Conservation (phyloP, 495 filamentous ascomycete species). For the Penicillium diatomitis region DNA sequence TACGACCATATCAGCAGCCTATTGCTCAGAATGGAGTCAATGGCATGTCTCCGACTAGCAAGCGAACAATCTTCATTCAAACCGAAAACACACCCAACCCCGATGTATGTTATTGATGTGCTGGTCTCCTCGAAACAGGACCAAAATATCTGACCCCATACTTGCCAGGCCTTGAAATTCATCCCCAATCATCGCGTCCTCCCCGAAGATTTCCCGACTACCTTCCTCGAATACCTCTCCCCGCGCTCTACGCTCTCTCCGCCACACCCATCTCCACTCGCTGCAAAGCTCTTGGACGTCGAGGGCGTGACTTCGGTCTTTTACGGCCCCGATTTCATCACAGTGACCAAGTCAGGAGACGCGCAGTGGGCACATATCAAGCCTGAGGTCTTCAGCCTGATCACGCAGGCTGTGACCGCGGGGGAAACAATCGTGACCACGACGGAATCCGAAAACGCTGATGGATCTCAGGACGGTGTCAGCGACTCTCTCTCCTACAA, state of each 20-base stretch:
- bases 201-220: slow-evolving; percentile 57
- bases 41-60: slow-evolving; percentile 29
- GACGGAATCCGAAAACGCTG: slow-evolving; percentile 50
- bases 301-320: slow-evolving; percentile 93
- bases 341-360: slow-evolving; percentile 80
- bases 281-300: slow-evolving; percentile 77
- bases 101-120: slow-evolving; percentile 46
- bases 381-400: slow-evolving; percentile 88
- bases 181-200: slow-evolving; percentile 77
- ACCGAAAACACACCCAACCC: slow-evolving; percentile 88
- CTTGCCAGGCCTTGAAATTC: slow-evolving; percentile 70
- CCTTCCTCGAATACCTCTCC: slow-evolving; percentile 84
- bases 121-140: background rate
- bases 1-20: slow-evolving; percentile 40
- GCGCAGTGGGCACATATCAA: slow-evolving; percentile 91
- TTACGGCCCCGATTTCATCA: slow-evolving; percentile 92
- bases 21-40: slow-evolving; percentile 21
- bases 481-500: slow-evolving; percentile 65
- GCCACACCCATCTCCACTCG: slow-evolving; percentile 87
- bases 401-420: slow-evolving; percentile 79
- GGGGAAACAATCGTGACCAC: slow-evolving; percentile 75
- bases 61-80: slow-evolving; percentile 91
- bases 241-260: slow-evolving; percentile 81
- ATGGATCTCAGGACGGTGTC: slow-evolving; percentile 40
- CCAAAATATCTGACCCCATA: background rate